Percentiles rank a stretch among this genome's conserved stretches.
phyloP scores from a whole-genome alignment of 140 eudicot genomes.

The Flaveria floridana region DNA sequence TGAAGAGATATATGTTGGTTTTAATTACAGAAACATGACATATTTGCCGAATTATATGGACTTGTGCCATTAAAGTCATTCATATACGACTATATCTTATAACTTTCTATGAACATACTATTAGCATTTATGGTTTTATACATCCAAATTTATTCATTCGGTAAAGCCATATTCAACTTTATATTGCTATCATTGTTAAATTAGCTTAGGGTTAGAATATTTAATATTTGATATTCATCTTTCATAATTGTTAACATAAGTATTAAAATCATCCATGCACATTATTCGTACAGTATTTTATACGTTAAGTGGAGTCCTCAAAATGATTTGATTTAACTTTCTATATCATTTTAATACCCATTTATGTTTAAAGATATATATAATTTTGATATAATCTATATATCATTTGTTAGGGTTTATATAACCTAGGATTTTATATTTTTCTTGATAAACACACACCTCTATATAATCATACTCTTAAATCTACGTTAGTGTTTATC shows the following conservation, averaged over 20 bases:
- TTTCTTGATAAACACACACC: too few relatives aligned
- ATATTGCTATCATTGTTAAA: background rate
- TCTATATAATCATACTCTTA: too few relatives aligned
- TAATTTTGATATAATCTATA: too few relatives aligned
- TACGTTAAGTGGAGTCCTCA: background rate
- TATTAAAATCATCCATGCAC: background rate
- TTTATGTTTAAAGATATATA: too few relatives aligned
- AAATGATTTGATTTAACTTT: background rate
- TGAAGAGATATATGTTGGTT: background rate
- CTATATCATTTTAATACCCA: background rate
- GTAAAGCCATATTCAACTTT: background rate
- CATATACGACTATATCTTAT: conserved; percentile 13
- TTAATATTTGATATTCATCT: conserved; percentile 1
- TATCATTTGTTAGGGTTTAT: too few relatives aligned
- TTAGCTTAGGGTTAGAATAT: background rate
- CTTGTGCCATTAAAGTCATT: background rate
- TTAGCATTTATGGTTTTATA: conserved; percentile 16
- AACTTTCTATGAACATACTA: background rate
- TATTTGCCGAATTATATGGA: background rate
- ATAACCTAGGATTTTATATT: too few relatives aligned
- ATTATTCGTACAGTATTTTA: background rate
- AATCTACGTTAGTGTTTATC: background rate
- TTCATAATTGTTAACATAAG: background rate
- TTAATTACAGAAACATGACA: background rate
- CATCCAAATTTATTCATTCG: background rate